Conservation (phyloP, 495 filamentous ascomycete species). For the Chaetomium fimeti region DNA sequence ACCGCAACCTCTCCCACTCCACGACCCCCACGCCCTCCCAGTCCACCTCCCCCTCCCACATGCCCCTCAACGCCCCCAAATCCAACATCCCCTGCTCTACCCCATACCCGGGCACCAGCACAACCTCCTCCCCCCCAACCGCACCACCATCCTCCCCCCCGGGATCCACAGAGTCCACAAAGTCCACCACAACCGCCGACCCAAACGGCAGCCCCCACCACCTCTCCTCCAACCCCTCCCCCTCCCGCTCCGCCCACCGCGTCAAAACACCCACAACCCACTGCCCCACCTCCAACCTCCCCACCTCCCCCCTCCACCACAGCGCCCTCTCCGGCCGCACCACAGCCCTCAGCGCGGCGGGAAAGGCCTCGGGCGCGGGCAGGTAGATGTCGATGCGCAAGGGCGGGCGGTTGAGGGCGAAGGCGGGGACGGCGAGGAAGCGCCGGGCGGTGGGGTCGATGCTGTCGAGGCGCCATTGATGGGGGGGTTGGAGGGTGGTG, state of each 20-base stretch:
- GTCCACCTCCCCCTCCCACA: conserved; percentile 31
- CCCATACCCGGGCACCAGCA: conserved; percentile 38
- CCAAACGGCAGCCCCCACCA: conserved; percentile 42
- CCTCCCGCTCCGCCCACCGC: conserved; percentile 11
- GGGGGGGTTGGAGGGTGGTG: background rate
- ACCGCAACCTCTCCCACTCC: conserved; percentile 38
- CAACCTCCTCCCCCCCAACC: conserved; percentile 27
- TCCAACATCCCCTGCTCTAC: conserved; percentile 41
- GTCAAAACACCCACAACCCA: conserved; percentile 39
- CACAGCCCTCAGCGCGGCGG: conserved; percentile 25
- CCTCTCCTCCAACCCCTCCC: conserved; percentile 30
- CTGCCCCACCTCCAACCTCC: conserved; percentile 32
- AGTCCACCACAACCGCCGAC: conserved; percentile 38
- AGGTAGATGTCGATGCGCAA: conserved; percentile 44
- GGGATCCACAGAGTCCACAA: conserved; percentile 16
- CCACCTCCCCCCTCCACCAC: conserved; percentile 27
- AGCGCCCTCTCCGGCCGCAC: conserved; percentile 37
- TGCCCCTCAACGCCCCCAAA: conserved; percentile 29
- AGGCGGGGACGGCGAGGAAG: conserved; percentile 39
- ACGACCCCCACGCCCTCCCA: conserved; percentile 36
- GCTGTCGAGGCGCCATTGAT: conserved; percentile 37
- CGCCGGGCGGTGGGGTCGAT: conserved; percentile 39
- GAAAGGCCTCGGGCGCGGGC: conserved; percentile 37
- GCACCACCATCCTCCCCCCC: conserved; percentile 7
- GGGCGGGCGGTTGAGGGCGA: conserved; percentile 36